Percentiles rank a stretch among this genome's conserved stretches.
Evolutionary conservation across 2,329 filamentous ascomycete species (phyloP).

Genomic region (Bertia moriformis): DNA sequence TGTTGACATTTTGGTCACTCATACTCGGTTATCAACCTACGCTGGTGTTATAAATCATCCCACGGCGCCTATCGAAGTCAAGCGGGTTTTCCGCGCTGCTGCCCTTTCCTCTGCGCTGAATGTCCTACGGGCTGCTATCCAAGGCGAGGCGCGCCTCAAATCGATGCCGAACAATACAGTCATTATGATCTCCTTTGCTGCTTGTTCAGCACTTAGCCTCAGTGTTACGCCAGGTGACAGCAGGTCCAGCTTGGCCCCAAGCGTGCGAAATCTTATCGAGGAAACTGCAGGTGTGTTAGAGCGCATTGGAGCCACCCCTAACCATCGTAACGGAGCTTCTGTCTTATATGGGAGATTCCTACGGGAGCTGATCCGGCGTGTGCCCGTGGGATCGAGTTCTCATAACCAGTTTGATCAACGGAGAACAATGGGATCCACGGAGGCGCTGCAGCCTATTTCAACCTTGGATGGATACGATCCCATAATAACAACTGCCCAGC

Average conservation of each 20-base stretch:
- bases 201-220: conserved; percentile 52
- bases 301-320: conserved; percentile 49
- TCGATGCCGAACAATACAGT: conserved; percentile 70
- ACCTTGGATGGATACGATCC: conserved; percentile 7
- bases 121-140: conserved; percentile 59
- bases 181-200: conserved; percentile 66
- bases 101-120: conserved; percentile 61
- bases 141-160: conserved; percentile 53
- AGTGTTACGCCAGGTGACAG: conserved; percentile 41
- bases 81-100: conserved; percentile 58
- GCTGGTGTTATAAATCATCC: conserved; percentile 62
- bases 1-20: conserved; percentile 60
- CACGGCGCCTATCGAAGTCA: conserved; percentile 55
- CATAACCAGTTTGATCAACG: too few relatives aligned
- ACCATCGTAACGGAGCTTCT: conserved; percentile 54
- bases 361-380: conserved; percentile 27
- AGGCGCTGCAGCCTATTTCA: conserved; percentile 4
- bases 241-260: conserved; percentile 41
- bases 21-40: conserved; percentile 62
- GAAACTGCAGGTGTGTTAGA: conserved; percentile 57
- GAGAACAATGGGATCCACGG: neutral
- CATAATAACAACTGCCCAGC: conserved; percentile 9
- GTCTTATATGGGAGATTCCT: conserved; percentile 41
- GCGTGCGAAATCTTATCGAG: conserved; percentile 48
- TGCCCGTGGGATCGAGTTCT: conserved; percentile 8